Evolutionary conservation across 208 protist genomes (phyloP).

Genomic region (Leishmania turanica): DNA sequence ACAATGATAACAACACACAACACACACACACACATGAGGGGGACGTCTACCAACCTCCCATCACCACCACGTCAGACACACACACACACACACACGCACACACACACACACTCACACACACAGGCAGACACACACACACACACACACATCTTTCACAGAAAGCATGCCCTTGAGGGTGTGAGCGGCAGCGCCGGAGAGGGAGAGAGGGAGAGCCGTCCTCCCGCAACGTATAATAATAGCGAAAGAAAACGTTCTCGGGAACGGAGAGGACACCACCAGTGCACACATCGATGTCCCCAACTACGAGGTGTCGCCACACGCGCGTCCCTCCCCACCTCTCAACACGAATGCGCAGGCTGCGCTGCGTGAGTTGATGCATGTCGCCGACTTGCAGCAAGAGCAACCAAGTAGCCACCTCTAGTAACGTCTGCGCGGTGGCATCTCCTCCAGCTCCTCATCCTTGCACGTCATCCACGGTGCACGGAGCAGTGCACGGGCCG

Average conservation of each 20-base stretch:
- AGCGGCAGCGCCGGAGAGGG: background rate
- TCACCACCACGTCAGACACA: too few species aligned
- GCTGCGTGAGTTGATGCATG: background rate
- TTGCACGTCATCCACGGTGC: conserved; percentile 79
- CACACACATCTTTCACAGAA: too few species aligned
- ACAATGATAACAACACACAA: too few species aligned
- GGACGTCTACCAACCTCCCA: too few species aligned
- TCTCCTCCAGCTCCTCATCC: conserved; percentile 59
- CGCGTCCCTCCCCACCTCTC: background rate
- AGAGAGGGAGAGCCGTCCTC: background rate
- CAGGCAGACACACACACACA: background rate
- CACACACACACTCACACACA: background rate
- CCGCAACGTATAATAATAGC: background rate
- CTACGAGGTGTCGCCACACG: background rate
- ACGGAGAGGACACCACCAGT: background rate
- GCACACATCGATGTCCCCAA: background rate
- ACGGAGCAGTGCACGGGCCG: conserved; percentile 58
- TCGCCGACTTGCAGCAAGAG: background rate
- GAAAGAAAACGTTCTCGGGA: too few species aligned
- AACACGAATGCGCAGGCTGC: background rate
- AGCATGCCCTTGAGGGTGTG: background rate
- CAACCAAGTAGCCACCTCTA: background rate
- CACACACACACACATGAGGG: too few species aligned
- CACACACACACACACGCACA: too few species aligned
- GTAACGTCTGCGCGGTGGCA: conserved; percentile 24